phyloP scores from a whole-genome alignment of 1,139 yeast species.

The Blastobotrys malaysiensis region DNA sequence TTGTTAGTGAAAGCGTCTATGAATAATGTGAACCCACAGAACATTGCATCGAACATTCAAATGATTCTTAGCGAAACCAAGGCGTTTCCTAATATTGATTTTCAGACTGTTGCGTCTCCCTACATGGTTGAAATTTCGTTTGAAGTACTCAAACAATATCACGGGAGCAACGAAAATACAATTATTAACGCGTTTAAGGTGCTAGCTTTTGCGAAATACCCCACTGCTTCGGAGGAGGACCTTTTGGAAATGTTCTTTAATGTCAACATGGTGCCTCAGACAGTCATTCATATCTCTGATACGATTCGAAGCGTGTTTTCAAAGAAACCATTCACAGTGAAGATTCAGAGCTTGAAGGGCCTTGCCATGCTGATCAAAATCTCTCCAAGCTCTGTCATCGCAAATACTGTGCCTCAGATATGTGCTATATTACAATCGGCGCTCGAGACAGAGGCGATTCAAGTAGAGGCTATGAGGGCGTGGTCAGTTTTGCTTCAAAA shows the following conservation, averaged over 20 bases:
- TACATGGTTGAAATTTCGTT: constrained; percentile 28
- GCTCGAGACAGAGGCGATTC: constrained; percentile 57
- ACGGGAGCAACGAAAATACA: constrained; percentile 13
- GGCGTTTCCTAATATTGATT: constrained; percentile 26
- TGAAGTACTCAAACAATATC: constrained; percentile 31
- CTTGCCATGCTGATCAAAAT: constrained; percentile 60
- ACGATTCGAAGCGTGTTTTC: constrained; percentile 71
- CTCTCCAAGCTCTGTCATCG: constrained; percentile 51
- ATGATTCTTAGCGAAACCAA: neutral
- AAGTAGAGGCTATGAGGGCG: constrained; percentile 58
- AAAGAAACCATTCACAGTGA: constrained; percentile 64
- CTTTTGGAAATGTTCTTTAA: constrained; percentile 17
- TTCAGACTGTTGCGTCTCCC: constrained; percentile 35
- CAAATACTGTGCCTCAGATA: constrained; percentile 81
- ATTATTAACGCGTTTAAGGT: constrained; percentile 20
- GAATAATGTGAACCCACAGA: neutral
- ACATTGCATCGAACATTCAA: neutral
- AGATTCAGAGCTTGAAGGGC: constrained; percentile 67
- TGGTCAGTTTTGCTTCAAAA: constrained; percentile 51
- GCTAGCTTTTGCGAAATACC: constrained; percentile 14
- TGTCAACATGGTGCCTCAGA: constrained; percentile 50
- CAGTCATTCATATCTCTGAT: constrained; percentile 75
- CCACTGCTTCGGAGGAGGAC: constrained; percentile 3
- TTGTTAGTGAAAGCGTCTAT: constrained; percentile 27
- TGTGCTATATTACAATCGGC: constrained; percentile 84